These are phyloP conservation scores for Puccinia polysora DNA, from an alignment of 1,284 basidiomycete genomes.

Conservation along the genomic window DNA sequence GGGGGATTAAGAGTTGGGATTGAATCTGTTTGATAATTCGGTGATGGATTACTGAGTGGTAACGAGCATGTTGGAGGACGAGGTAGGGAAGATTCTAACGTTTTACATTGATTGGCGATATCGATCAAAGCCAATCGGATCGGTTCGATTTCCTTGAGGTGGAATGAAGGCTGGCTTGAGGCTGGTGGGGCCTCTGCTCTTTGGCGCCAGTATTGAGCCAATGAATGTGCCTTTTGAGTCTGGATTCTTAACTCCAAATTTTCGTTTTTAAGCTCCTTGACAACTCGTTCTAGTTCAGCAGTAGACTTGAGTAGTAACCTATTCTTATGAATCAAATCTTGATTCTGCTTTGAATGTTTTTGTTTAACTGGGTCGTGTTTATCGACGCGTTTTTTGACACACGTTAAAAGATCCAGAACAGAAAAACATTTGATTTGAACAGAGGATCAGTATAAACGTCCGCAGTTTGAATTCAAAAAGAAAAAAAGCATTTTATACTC, in stretches of 20 bases:
- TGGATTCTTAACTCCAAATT: constrained; percentile 17
- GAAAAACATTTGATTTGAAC: neutral
- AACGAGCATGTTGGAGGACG: neutral
- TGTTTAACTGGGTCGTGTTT: constrained; percentile 25
- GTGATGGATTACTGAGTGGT: no score
- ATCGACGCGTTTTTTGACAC: neutral
- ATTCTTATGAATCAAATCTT: constrained; percentile 43
- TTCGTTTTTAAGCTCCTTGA: constrained; percentile 29
- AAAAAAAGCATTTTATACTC: neutral
- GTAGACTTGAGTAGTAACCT: constrained; percentile 32
- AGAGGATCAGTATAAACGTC: neutral
- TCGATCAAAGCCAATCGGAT: constrained; percentile 28
- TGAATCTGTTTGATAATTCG: constrained; percentile 1
- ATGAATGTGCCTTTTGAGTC: constrained; percentile 5
- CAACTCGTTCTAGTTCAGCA: constrained; percentile 25
- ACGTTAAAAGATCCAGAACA: no score
- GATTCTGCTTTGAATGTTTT: constrained; percentile 42
- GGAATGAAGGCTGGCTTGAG: neutral
- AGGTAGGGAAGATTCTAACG: constrained; percentile 10
- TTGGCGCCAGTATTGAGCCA: neutral
- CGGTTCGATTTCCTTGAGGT: neutral
- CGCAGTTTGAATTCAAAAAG: neutral
- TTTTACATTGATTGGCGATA: constrained; percentile 27
- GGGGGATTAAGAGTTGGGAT: neutral
- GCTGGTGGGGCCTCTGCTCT: neutral